Evolutionary conservation across 176 grass and related monocot genomes (phyloP).

Genomic region (Poa pratensis): DNA sequence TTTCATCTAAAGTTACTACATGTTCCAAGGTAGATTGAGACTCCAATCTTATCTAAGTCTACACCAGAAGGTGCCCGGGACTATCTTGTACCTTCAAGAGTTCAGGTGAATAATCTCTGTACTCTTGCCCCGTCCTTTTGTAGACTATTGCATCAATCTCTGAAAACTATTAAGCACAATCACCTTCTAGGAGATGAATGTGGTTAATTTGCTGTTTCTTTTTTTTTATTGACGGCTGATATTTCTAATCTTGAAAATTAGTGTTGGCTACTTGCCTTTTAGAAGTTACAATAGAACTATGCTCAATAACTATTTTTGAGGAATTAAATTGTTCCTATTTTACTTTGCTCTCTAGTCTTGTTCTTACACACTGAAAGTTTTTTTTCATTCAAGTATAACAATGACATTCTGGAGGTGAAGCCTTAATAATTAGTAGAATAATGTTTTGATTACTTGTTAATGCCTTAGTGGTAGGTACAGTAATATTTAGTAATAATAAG

Average conservation of each 20-base stretch:
- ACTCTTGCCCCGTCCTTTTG: constrained; percentile 2
- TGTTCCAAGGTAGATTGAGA: constrained; percentile 99
- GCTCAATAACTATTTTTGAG: constrained; percentile 7
- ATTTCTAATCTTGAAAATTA: constrained; percentile 31
- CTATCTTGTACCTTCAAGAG: constrained; percentile 99
- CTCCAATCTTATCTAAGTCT: constrained; percentile 97
- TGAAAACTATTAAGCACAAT: constrained; percentile 5
- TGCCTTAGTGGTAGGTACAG: background rate
- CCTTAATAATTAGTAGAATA: constrained; percentile 9
- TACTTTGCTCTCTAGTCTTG: background rate
- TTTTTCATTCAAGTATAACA: background rate
- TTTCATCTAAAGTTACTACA: constrained; percentile 56
- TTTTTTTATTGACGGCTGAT: background rate
- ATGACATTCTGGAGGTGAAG: background rate
- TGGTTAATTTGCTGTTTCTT: constrained; percentile 8
- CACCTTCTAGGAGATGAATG: constrained; percentile 22
- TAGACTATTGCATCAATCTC: constrained; percentile 16
- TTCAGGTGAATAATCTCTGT: constrained; percentile 75
- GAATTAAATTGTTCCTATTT: background rate
- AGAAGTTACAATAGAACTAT: constrained; percentile 3
- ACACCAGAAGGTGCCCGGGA: constrained; percentile 97
- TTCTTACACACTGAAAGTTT: constrained; percentile 12
- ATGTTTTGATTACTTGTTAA: constrained; percentile 31
- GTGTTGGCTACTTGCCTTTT: background rate
- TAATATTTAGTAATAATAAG: constrained; percentile 14